Evolutionary conservation across 1,284 basidiomycete species (phyloP).

Genomic region (Serendipita sp.): DNA sequence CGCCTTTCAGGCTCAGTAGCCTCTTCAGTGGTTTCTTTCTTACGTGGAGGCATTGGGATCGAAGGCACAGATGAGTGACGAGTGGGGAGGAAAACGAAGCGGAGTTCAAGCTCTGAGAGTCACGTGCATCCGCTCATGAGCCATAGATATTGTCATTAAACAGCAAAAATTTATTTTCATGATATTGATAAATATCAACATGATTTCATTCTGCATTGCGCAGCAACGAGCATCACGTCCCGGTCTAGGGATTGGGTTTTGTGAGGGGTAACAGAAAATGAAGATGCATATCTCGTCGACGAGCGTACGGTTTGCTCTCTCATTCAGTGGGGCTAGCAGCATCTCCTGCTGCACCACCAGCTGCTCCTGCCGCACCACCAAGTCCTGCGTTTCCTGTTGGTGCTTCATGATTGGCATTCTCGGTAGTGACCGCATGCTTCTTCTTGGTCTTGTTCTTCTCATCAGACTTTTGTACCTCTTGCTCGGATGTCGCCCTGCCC

Average conservation of each 20-base stretch:
- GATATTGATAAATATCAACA: neutral
- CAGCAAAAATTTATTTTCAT: neutral
- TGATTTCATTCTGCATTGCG: too few relatives aligned
- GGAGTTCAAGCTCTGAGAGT: neutral
- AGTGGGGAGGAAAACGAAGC: neutral
- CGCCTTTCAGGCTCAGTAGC: conserved; percentile 4
- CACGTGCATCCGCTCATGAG: neutral
- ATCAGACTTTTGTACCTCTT: neutral
- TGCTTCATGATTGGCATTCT: neutral
- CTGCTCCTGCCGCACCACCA: neutral
- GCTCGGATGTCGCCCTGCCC: neutral
- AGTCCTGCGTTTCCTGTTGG: neutral
- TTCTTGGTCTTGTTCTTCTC: neutral
- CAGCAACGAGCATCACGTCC: neutral
- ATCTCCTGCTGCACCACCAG: conserved; percentile 3
- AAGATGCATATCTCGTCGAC: too few relatives aligned
- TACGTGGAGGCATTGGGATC: neutral
- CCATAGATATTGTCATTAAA: neutral
- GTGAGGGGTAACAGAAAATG: too few relatives aligned
- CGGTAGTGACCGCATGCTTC: neutral
- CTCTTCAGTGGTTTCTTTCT: neutral
- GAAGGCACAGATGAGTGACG: neutral
- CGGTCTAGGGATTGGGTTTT: neutral
- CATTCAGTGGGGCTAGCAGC: neutral
- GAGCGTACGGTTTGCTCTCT: neutral